Percentiles rank a stretch among this genome's conserved stretches.
Evolutionary conservation across 2,329 filamentous ascomycete species (phyloP).

Genomic region (Canariomyces notabilis): DNA sequence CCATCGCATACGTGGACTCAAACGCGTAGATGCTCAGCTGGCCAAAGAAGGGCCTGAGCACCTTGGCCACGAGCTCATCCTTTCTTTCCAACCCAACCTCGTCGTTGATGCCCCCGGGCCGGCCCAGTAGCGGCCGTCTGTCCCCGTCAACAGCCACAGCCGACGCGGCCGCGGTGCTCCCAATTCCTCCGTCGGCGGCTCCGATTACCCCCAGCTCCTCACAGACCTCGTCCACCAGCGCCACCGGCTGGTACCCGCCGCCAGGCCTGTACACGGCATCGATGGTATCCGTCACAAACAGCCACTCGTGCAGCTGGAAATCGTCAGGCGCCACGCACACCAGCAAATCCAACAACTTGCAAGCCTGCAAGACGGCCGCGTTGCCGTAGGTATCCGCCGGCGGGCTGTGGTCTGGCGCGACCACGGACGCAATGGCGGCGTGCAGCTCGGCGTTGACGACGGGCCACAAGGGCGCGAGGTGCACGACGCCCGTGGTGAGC

Average conservation of each 20-base stretch:
- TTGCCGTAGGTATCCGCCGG: constrained; percentile 71
- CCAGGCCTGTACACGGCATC: constrained; percentile 84
- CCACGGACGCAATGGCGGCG: constrained; percentile 68
- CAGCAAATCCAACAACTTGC: constrained; percentile 87
- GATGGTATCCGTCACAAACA: constrained; percentile 94
- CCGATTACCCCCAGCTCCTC: constrained; percentile 56
- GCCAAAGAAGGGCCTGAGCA: constrained; percentile 83
- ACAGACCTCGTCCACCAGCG: constrained; percentile 78
- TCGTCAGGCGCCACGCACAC: constrained; percentile 85
- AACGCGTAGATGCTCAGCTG: constrained; percentile 91
- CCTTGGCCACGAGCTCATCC: constrained; percentile 67
- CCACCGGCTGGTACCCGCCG: constrained; percentile 56
- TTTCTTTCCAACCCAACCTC: constrained; percentile 54
- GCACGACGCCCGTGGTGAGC: constrained; percentile 71
- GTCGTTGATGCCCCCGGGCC: constrained; percentile 48
- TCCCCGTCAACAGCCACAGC: constrained; percentile 34
- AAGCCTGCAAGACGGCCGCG: constrained; percentile 76
- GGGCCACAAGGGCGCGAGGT: constrained; percentile 84
- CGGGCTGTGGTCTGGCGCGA: constrained; percentile 58
- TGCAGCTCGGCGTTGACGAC: constrained; percentile 83
- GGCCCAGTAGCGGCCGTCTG: constrained; percentile 48
- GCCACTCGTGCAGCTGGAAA: constrained; percentile 97
- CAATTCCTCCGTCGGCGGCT: constrained; percentile 21
- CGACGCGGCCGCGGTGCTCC: constrained; percentile 21
- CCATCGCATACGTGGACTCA: constrained; percentile 88